These are phyloP conservation scores for Trametes villosa DNA, from an alignment of 768 basidiomycete species.

Conservation along the genomic window DNA sequence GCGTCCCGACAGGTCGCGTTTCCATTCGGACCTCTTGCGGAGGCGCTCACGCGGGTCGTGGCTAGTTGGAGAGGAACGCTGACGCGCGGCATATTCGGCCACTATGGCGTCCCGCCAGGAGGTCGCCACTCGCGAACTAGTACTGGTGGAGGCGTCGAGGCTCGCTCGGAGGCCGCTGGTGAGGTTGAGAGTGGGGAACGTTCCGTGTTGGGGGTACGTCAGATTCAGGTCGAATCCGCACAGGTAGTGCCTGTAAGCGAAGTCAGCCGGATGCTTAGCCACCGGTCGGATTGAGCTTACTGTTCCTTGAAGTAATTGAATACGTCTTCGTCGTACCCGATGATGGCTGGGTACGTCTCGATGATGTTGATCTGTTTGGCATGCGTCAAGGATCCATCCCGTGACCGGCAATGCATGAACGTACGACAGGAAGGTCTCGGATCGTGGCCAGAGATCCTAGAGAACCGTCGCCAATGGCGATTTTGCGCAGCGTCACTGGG, in stretches of 20 bases:
- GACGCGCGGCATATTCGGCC: conserved; percentile 1
- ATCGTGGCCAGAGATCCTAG: conserved; percentile 37
- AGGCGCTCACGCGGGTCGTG: conserved; percentile 13
- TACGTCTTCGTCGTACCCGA: conserved; percentile 68
- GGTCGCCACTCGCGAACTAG: background rate
- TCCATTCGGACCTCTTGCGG: conserved; percentile 40
- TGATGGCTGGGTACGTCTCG: conserved; percentile 74
- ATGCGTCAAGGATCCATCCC: background rate
- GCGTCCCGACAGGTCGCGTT: conserved; percentile 51
- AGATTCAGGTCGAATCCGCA: conserved; percentile 70
- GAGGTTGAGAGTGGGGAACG: conserved; percentile 44
- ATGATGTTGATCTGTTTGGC: conserved; percentile 52
- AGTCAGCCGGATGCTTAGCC: conserved; percentile 25
- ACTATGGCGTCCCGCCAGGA: conserved; percentile 11
- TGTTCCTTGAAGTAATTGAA: conserved; percentile 70
- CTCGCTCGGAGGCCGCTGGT: background rate
- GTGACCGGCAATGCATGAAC: conserved; percentile 18
- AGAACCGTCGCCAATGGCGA: conserved; percentile 72
- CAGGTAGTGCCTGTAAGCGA: conserved; percentile 48
- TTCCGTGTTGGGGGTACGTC: conserved; percentile 67
- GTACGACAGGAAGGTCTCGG: conserved; percentile 25
- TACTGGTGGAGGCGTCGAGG: background rate
- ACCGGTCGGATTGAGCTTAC: conserved; percentile 57
- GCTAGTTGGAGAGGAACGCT: background rate
- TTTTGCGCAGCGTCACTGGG: conserved; percentile 66